Conservation (phyloP, 495 filamentous ascomycete species). For the Aspergillus olivimuriae region DNA sequence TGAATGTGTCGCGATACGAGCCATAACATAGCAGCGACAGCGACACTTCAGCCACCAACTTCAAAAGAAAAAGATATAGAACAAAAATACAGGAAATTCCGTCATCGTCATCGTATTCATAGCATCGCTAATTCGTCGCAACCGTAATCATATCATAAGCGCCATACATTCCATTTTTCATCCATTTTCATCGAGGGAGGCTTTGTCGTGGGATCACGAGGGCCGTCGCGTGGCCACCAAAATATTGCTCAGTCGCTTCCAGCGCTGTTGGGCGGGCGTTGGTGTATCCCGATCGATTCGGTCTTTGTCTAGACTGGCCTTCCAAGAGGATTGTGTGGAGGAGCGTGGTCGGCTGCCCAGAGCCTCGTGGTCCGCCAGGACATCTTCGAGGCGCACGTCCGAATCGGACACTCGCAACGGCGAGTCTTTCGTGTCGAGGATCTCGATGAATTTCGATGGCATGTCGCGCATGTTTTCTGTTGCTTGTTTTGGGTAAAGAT, state of each 20-base stretch:
- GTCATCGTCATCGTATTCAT: no score
- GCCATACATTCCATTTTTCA: no score
- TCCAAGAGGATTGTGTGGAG: constrained; percentile 34
- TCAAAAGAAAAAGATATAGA: no score
- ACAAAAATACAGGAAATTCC: no score
- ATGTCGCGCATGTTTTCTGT: constrained; percentile 33
- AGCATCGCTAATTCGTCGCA: no score
- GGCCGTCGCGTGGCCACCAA: constrained; percentile 23
- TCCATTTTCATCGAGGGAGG: no score
- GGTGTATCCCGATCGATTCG: constrained; percentile 18
- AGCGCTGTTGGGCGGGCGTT: constrained; percentile 30
- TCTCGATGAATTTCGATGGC: constrained; percentile 42
- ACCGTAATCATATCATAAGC: no score
- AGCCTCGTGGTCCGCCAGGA: constrained; percentile 42
- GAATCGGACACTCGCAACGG: constrained; percentile 31
- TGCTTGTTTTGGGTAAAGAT: not conserved
- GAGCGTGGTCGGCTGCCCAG: constrained; percentile 34
- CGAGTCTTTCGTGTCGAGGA: constrained; percentile 35
- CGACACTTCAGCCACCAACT: no score
- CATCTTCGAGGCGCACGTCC: constrained; percentile 44
- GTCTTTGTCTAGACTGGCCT: constrained; percentile 24
- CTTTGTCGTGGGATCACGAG: not conserved
- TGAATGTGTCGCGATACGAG: no score
- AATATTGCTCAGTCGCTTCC: constrained; percentile 36
- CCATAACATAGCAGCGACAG: no score